Percentiles rank a stretch among this genome's conserved stretches.
Conservation (phyloP, 2,329 filamentous ascomycete genomes). For the Akanthomyces uredinophilus region DNA sequence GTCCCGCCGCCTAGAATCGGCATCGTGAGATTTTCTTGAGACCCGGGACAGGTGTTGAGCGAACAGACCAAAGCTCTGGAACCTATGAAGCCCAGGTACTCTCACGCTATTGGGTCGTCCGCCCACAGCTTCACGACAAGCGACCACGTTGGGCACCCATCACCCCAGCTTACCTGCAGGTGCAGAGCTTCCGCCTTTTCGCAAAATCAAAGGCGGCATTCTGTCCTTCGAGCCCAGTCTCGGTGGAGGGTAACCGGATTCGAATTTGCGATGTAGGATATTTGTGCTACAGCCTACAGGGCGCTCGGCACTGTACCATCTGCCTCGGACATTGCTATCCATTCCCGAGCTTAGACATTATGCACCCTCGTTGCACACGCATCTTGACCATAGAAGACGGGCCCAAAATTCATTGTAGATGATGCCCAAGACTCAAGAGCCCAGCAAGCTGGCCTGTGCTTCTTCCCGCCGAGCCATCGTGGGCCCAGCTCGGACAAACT, state of each 20-base stretch:
- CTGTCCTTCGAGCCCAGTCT: neutral
- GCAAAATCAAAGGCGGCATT: neutral
- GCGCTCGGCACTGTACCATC: neutral
- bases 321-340: constrained; percentile 3
- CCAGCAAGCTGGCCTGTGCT: neutral
- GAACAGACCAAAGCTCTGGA: neutral
- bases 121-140: neutral
- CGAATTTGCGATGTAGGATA: neutral
- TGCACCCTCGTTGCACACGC: neutral
- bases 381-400: neutral
- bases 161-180: neutral
- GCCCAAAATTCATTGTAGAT: neutral
- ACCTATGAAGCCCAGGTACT: neutral
- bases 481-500: neutral
- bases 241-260: neutral
- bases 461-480: constrained; percentile 1
- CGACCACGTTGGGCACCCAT: constrained; percentile 11
- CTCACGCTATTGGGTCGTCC: neutral
- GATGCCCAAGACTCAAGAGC: neutral
- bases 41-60: neutral
- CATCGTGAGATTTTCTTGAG: constrained; percentile 14
- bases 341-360: neutral
- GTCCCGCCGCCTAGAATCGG: constrained; percentile 12
- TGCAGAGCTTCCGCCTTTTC: constrained; percentile 2
- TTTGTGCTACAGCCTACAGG: neutral